Evolutionary conservation across 768 basidiomycete species (phyloP).

Genomic region (Tylopilus cervinicoccineus): DNA sequence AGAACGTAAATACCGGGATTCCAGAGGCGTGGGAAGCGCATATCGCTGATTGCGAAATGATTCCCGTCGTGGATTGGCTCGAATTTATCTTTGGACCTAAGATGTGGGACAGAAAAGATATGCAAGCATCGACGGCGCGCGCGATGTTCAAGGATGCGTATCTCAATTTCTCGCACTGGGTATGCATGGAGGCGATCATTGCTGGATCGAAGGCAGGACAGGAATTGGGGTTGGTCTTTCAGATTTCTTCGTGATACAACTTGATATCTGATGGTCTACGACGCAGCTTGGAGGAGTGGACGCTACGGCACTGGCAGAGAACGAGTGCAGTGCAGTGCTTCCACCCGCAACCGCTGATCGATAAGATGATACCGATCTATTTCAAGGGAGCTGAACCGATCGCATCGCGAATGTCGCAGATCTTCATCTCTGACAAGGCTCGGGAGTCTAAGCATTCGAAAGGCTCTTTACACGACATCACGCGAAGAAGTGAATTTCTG

Average conservation of each 20-base stretch:
- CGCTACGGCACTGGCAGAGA: constrained; percentile 10
- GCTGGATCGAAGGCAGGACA: neutral
- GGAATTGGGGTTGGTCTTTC: neutral
- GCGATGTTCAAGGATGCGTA: constrained; percentile 6
- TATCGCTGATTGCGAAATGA: constrained; percentile 9
- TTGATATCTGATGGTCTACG: neutral
- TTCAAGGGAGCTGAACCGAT: neutral
- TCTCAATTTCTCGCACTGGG: constrained; percentile 14
- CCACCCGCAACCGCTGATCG: constrained; percentile 6
- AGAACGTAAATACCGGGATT: neutral
- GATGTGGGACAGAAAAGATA: neutral
- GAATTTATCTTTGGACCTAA: constrained; percentile 9
- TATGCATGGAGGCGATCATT: constrained; percentile 10
- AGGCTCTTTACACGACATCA: neutral
- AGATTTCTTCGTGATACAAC: neutral
- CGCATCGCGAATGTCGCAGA: constrained; percentile 7
- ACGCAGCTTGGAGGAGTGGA: constrained; percentile 3
- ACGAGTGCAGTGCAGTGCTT: constrained; percentile 18
- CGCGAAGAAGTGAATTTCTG: neutral
- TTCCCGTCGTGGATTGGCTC: constrained; percentile 10
- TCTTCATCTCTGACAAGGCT: constrained; percentile 19
- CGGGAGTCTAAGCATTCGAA: neutral
- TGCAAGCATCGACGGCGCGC: neutral
- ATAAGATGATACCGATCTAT: constrained; percentile 14
- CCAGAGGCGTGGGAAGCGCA: constrained; percentile 5